Evolutionary conservation across 352 stramenopile genomes (phyloP).

Genomic region (Globisporangium heterothallicum): DNA sequence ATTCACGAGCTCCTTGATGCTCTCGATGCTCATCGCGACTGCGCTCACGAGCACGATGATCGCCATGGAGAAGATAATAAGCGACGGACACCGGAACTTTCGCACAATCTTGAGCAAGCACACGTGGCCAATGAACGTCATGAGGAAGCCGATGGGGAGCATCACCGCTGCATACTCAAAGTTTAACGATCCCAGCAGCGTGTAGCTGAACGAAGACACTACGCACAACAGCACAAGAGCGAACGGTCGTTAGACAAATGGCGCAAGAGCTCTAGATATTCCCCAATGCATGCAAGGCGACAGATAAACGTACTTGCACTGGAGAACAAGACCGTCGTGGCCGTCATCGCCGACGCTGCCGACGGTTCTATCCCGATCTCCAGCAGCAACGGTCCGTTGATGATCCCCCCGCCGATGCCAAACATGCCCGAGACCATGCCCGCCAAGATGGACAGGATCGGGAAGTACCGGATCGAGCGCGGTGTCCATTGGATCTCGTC

Average conservation of each 20-base stretch:
- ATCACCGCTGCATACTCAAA: conserved; percentile 37
- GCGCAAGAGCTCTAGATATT: too few species aligned
- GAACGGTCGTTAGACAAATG: too few species aligned
- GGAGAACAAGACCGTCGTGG: conserved; percentile 67
- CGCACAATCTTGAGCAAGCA: conserved; percentile 44
- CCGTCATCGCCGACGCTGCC: conserved; percentile 87
- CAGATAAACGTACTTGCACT: conserved; percentile 45
- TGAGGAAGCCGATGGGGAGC: conserved; percentile 53
- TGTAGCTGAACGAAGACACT: conserved; percentile 69
- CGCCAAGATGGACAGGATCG: conserved; percentile 82
- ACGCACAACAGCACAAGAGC: too few species aligned
- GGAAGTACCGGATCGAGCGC: conserved; percentile 81
- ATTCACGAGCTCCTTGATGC: conserved; percentile 28
- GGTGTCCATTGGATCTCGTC: conserved; percentile 40
- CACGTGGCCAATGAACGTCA: conserved; percentile 51
- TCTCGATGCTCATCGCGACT: conserved; percentile 59
- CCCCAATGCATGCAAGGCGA: not conserved
- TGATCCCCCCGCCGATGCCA: conserved; percentile 93
- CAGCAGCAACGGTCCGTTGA: conserved; percentile 93
- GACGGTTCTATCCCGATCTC: conserved; percentile 87
- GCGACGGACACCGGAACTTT: conserved; percentile 55
- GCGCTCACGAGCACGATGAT: conserved; percentile 57
- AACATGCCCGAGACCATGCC: conserved; percentile 94
- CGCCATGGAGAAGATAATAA: conserved; percentile 72
- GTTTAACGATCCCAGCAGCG: conserved; percentile 45